Conservation (phyloP, 768 basidiomycete genomes). For the Leucocoprinus sp. region DNA sequence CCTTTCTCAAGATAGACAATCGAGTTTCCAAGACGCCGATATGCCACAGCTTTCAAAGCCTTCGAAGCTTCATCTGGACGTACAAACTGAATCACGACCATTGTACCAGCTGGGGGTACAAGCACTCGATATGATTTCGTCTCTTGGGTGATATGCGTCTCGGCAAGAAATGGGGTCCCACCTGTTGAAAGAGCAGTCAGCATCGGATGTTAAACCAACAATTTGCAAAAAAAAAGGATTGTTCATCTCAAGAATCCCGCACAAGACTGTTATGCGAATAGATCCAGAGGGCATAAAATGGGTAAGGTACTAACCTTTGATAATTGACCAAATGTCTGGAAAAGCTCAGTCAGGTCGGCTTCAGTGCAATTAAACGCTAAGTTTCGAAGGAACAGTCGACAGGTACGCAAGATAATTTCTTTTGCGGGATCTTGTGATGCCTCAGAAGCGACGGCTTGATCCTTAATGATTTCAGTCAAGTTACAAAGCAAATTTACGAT, state of each 20-base stretch:
- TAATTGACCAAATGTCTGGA: slow-evolving; percentile 62
- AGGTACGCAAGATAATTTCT: slow-evolving; percentile 61
- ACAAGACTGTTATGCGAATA: not conserved
- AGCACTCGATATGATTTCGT: slow-evolving; percentile 84
- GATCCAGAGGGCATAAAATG: slow-evolving; percentile 5
- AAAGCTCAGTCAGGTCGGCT: slow-evolving; percentile 56
- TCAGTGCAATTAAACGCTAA: slow-evolving; percentile 81
- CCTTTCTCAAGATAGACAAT: slow-evolving; percentile 92
- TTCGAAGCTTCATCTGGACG: slow-evolving; percentile 59
- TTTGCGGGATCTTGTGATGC: slow-evolving; percentile 28
- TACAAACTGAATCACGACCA: slow-evolving; percentile 87
- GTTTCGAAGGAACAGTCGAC: slow-evolving; percentile 89
- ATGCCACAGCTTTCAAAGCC: slow-evolving; percentile 79
- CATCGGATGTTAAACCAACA: too few species aligned
- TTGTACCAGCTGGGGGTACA: slow-evolving; percentile 87
- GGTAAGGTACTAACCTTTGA: slow-evolving; percentile 61
- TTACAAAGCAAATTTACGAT: not conserved
- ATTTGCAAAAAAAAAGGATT: too few species aligned
- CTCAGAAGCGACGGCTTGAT: slow-evolving; percentile 13
- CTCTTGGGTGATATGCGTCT: slow-evolving; percentile 93
- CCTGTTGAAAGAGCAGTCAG: too few species aligned
- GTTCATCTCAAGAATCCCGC: slow-evolving; percentile 35
- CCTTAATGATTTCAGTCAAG: not conserved
- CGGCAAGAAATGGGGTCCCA: too few species aligned
- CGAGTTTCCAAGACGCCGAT: slow-evolving; percentile 81